phyloP scores from a whole-genome alignment of 345 rosid genomes.

The Dovyalis caffra region DNA sequence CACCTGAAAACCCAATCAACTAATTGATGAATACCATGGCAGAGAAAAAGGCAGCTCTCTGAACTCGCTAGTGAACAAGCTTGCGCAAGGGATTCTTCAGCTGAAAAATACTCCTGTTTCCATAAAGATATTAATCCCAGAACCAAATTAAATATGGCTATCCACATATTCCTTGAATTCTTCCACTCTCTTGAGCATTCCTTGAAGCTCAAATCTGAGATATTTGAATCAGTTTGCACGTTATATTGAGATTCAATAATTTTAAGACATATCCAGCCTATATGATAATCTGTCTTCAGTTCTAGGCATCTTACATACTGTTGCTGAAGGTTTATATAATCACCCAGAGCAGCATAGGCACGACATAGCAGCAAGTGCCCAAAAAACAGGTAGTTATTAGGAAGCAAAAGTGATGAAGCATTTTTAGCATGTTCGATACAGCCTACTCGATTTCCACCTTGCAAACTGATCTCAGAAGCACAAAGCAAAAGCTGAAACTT shows the following conservation, averaged over 20 bases:
- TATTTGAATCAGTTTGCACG: slow-evolving; percentile 45
- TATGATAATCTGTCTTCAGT: slow-evolving; percentile 65
- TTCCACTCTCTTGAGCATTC: slow-evolving; percentile 45
- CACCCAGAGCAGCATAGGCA: slow-evolving; percentile 67
- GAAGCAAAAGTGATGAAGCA: slow-evolving; percentile 61
- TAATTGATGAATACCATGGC: slow-evolving; percentile 52
- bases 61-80: slow-evolving; percentile 54
- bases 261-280: slow-evolving; percentile 80
- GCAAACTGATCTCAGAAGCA: slow-evolving; percentile 78
- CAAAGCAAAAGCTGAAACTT: slow-evolving; percentile 88
- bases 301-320: slow-evolving; percentile 69
- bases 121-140: slow-evolving; percentile 54
- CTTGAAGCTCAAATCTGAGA: slow-evolving; percentile 45
- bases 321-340: slow-evolving; percentile 38
- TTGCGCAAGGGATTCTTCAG: slow-evolving; percentile 59
- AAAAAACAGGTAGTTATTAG: slow-evolving; percentile 60
- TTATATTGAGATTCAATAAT: slow-evolving; percentile 60
- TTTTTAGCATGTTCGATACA: slow-evolving; percentile 50
- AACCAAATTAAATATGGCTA: slow-evolving; percentile 50
- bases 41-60: slow-evolving; percentile 72
- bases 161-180: slow-evolving; percentile 58
- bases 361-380: slow-evolving; percentile 77
- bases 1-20: not conserved
- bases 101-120: slow-evolving; percentile 51
- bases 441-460: slow-evolving; percentile 41